Conservation (phyloP, 169 alveolate genomes). For the Plasmodium berghei region DNA sequence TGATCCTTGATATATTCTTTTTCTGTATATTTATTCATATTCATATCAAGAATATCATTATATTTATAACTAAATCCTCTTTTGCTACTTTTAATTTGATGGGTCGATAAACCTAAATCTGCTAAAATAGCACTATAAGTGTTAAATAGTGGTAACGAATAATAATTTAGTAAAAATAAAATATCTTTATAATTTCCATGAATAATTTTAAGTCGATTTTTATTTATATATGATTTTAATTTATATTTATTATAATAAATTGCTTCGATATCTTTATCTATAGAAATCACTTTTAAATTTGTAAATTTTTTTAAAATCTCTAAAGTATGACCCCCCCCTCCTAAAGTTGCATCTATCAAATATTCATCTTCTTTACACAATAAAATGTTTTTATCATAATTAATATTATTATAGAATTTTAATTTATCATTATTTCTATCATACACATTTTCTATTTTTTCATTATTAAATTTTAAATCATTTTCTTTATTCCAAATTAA, state of each 20-base stretch:
- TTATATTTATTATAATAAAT: constrained; percentile 77
- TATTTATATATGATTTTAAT: constrained; percentile 59
- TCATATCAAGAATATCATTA: constrained; percentile 85
- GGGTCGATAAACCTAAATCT: constrained; percentile 85
- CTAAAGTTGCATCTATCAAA: constrained; percentile 84
- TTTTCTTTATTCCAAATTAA: neutral
- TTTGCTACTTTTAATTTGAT: constrained; percentile 78
- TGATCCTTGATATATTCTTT: neutral
- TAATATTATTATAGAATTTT: neutral
- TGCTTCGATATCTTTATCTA: constrained; percentile 87
- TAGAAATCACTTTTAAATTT: constrained; percentile 79
- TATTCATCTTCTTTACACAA: neutral
- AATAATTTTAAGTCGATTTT: constrained; percentile 57
- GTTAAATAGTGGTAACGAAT: constrained; percentile 78
- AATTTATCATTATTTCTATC: neutral
- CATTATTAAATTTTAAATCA: neutral
- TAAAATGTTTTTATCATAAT: neutral
- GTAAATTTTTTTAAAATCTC: constrained; percentile 52
- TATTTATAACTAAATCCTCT: constrained; percentile 84
- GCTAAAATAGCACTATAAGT: constrained; percentile 82
- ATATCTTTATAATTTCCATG: constrained; percentile 83
- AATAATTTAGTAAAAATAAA: constrained; percentile 58
- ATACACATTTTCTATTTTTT: neutral
- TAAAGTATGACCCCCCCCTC: constrained; percentile 87
- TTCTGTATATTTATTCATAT: constrained; percentile 77